These are phyloP conservation scores for Silene uniflora DNA, from an alignment of 148 eudicot species.

Conservation along the genomic window DNA sequence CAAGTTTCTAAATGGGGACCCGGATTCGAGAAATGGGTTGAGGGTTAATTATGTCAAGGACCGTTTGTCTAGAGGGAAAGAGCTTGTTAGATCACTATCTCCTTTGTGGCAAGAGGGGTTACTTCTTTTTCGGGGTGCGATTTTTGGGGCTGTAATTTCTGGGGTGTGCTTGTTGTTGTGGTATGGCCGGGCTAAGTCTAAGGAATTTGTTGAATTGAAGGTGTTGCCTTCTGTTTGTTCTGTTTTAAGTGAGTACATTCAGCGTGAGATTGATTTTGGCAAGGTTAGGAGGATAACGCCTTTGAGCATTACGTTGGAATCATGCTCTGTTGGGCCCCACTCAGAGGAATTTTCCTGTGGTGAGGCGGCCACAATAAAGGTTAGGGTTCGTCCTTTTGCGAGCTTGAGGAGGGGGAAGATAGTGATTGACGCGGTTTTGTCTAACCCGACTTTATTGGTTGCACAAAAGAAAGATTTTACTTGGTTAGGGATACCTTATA, in stretches of 20 bases:
- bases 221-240: constrained; percentile 86
- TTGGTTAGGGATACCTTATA: constrained; percentile 87
- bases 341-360: constrained; percentile 88
- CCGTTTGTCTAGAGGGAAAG: constrained; percentile 51
- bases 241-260: constrained; percentile 63
- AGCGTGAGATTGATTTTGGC: constrained; percentile 86
- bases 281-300: constrained; percentile 82
- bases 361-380: constrained; percentile 76
- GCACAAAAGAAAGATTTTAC: constrained; percentile 87
- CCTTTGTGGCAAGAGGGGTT: constrained; percentile 92
- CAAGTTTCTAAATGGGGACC: constrained; percentile 52
- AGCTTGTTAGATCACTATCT: constrained; percentile 45
- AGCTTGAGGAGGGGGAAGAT: constrained; percentile 86
- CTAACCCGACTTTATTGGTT: constrained; percentile 72
- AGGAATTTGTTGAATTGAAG: constrained; percentile 64
- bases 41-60: constrained; percentile 60
- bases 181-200: constrained; percentile 83
- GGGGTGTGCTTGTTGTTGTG: constrained; percentile 81
- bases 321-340: constrained; percentile 90
- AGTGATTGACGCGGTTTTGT: constrained; percentile 87
- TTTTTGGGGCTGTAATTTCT: constrained; percentile 74
- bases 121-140: constrained; percentile 69
- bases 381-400: constrained; percentile 71
- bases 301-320: constrained; percentile 88
- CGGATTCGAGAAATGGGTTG: constrained; percentile 50